Conservation (phyloP, 352 stramenopile species). For the Globisporangium middletonii region DNA sequence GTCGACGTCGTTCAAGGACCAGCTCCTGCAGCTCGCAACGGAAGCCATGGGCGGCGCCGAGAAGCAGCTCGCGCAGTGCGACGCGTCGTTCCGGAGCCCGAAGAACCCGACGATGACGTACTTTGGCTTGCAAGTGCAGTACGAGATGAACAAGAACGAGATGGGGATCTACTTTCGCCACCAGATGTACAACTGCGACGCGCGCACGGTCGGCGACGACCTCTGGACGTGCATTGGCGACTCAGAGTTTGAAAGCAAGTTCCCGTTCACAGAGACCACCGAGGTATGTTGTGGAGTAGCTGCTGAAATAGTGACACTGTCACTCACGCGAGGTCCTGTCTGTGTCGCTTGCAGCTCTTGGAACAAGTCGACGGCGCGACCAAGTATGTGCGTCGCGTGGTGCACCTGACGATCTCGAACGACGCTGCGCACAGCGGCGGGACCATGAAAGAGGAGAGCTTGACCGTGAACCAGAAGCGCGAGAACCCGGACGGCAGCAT, state of each 20-base stretch:
- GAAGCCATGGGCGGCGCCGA: conserved; percentile 55
- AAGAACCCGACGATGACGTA: conserved; percentile 88
- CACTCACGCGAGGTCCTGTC: not conserved
- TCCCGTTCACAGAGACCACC: conserved; percentile 70
- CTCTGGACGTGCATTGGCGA: conserved; percentile 76
- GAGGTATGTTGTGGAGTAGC: conserved; percentile 20
- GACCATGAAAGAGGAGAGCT: conserved; percentile 81
- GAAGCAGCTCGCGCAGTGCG: conserved; percentile 66
- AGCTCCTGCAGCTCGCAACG: conserved; percentile 54
- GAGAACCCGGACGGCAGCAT: conserved; percentile 69
- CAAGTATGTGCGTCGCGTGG: conserved; percentile 77
- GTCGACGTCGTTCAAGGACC: conserved; percentile 76
- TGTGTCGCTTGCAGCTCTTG: conserved; percentile 24
- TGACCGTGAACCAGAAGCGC: conserved; percentile 75
- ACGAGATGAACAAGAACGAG: conserved; percentile 84
- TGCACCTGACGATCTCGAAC: conserved; percentile 78
- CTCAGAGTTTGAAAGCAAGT: conserved; percentile 73
- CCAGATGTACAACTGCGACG: conserved; percentile 76
- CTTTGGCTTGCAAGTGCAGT: conserved; percentile 84
- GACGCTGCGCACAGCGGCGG: conserved; percentile 54
- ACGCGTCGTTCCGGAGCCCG: conserved; percentile 68
- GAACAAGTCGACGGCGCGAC: conserved; percentile 70
- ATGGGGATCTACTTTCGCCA: conserved; percentile 86
- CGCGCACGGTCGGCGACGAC: conserved; percentile 59
- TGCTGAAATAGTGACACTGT: not conserved